These are phyloP conservation scores for Tylopilus cervinicoccineus DNA, from an alignment of 768 basidiomycete genomes.

Conservation along the genomic window DNA sequence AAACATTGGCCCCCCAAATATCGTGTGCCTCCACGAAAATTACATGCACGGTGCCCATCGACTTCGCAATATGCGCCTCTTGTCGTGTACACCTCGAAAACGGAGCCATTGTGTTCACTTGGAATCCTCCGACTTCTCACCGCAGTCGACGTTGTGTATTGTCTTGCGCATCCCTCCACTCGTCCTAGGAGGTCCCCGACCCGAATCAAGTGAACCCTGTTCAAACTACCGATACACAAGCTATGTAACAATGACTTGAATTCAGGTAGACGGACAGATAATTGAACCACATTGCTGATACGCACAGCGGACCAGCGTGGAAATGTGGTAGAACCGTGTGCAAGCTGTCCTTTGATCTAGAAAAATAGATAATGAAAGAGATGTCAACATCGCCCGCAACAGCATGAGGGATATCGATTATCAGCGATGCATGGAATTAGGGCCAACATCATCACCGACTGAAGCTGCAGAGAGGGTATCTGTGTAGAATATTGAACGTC, in stretches of 20 bases:
- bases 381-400: constrained; percentile 14
- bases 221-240: constrained; percentile 10
- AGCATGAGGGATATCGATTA: constrained; percentile 14
- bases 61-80: too few relatives aligned
- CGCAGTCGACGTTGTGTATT: not conserved
- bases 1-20: too few relatives aligned
- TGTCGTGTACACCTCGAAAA: too few relatives aligned
- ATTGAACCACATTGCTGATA: constrained; percentile 9
- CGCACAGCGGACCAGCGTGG: constrained; percentile 16
- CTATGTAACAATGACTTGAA: constrained; percentile 5
- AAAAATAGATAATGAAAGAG: not conserved
- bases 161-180: not conserved
- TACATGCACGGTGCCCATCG: too few relatives aligned
- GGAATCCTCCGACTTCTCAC: not conserved
- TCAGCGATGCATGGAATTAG: constrained; percentile 1
- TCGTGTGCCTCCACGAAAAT: not conserved
- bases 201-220: not conserved
- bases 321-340: not conserved
- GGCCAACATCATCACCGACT: constrained; percentile 5
- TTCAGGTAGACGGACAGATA: constrained; percentile 1
- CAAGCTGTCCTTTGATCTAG: not conserved
- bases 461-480: constrained; percentile 6
- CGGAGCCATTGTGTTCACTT: too few relatives aligned
- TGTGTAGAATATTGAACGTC: not conserved
- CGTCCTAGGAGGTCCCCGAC: not conserved